Evolutionary conservation across 2,329 filamentous ascomycete species (phyloP).

Genomic region (Ophiocordyceps camponoti-leonardi): DNA sequence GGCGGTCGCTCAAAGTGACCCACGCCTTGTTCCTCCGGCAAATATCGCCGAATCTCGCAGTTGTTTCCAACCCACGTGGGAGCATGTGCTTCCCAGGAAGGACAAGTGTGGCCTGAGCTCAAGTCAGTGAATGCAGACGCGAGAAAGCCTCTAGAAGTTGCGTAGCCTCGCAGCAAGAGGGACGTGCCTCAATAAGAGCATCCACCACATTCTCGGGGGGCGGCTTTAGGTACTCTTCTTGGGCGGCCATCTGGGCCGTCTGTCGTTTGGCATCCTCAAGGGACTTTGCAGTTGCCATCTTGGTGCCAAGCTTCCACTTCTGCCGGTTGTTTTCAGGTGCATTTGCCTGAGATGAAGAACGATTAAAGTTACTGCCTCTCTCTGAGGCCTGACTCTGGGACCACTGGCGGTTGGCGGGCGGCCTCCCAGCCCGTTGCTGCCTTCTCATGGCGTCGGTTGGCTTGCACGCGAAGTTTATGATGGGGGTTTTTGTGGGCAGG

Average conservation of each 20-base stretch:
- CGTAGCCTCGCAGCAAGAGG: neutral
- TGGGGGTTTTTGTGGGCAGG: neutral
- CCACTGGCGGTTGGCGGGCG: neutral
- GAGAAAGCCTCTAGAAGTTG: neutral
- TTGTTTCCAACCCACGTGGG: slow-evolving; percentile 9
- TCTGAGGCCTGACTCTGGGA: neutral
- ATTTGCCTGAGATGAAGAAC: neutral
- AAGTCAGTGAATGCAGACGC: slow-evolving; percentile 2
- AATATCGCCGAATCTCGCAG: slow-evolving; percentile 10
- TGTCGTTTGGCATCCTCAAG: neutral
- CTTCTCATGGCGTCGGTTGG: neutral
- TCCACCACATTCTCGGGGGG: neutral
- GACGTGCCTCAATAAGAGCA: neutral
- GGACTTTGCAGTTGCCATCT: neutral
- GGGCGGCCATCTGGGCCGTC: neutral
- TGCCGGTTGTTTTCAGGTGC: neutral
- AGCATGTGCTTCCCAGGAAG: slow-evolving; percentile 12
- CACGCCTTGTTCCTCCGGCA: slow-evolving; percentile 13
- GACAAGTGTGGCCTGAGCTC: slow-evolving; percentile 9
- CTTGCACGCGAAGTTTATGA: neutral
- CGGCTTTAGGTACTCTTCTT: neutral
- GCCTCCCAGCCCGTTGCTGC: neutral
- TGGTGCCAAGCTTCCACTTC: neutral
- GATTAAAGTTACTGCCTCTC: neutral
- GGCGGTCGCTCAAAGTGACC: slow-evolving; percentile 9